A percentile compares a stretch with the other conserved stretches of the same genome.
phyloP scores from a whole-genome alignment of 2,329 filamentous ascomycete species.

The Stylonectria norvegica region DNA sequence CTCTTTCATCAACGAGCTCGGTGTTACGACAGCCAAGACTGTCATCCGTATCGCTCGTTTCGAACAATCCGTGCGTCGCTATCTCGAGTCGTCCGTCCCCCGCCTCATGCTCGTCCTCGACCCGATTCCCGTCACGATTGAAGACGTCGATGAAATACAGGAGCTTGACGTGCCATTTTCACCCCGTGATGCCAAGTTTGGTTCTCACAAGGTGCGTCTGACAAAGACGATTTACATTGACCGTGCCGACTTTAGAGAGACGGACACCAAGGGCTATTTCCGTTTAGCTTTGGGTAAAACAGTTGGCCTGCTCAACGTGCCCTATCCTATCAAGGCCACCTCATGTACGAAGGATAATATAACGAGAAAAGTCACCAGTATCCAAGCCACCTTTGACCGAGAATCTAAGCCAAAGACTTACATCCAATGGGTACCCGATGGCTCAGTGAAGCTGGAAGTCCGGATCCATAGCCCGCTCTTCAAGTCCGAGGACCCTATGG shows the following conservation, averaged over 20 bases:
- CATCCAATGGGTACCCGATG: slow-evolving; percentile 84
- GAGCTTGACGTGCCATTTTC: slow-evolving; percentile 76
- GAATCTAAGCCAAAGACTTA: slow-evolving; percentile 74
- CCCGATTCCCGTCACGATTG: slow-evolving; percentile 77
- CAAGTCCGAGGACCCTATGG: slow-evolving; percentile 78
- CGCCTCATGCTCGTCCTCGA: slow-evolving; percentile 87
- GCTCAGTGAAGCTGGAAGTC: slow-evolving; percentile 66
- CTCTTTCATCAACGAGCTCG: slow-evolving; percentile 85
- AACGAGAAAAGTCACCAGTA: slow-evolving; percentile 62
- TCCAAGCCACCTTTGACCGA: slow-evolving; percentile 63
- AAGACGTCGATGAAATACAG: slow-evolving; percentile 57
- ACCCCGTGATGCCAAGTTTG: slow-evolving; percentile 72
- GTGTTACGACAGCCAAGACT: slow-evolving; percentile 77
- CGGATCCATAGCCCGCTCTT: slow-evolving; percentile 81
- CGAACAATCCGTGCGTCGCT: slow-evolving; percentile 78
- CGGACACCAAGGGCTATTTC: slow-evolving; percentile 73
- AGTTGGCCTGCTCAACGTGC: slow-evolving; percentile 70
- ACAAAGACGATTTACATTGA: slow-evolving; percentile 84
- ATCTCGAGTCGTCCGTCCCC: slow-evolving; percentile 83
- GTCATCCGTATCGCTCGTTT: slow-evolving; percentile 78
- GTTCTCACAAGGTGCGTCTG: slow-evolving; percentile 58
- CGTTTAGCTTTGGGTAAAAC: slow-evolving; percentile 73
- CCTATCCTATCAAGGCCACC: slow-evolving; percentile 67
- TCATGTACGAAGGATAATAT: slow-evolving; percentile 65
- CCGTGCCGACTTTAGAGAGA: slow-evolving; percentile 72